Base-by-base conservation (phyloP, 305 asterid genomes). In the Fraxinus baroniana region DNA sequence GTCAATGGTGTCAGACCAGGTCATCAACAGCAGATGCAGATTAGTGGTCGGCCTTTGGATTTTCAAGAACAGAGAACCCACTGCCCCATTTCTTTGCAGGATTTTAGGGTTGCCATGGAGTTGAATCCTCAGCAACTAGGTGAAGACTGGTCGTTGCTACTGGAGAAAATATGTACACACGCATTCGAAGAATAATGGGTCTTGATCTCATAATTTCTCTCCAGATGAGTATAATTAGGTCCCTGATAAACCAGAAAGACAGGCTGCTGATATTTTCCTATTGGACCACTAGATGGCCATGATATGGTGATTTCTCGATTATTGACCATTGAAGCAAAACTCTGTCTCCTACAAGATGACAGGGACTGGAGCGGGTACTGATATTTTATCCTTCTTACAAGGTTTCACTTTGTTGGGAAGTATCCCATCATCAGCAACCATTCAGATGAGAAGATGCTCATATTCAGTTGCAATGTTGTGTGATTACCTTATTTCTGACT, bases 21-120 rank as follows among this genome's bases (percentile, higher is more conserved):
- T 77, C 89, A 90, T 87, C 92, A 84, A 46, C 85, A 81, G 83
- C 95, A 83, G 87, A 84, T 88, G 78, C 92, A 81, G 41, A 89
- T 84, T 73, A 79, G 78, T 85, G 80, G 88, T 49, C 41, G 78
- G 77, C 83, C 87, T 86, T 86, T 79, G 81, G 89, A 86, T 55
- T 84, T 81, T 84, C 89, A 88, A 68, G 93, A 87, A 76, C 92
- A 80, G 85, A 87, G 83, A 78, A 64, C 83, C 52, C 78, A 79
- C 70, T 30, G 77, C 81, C 84, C 88, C 8, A 87, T 91, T 71
- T 90, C 97, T 0, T 87, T 94, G 92, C 93, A 86, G 87, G 98
- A 94, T 74, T 93, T 95, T 83, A 89, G 90, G 85, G 95, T 90
- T 82, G 94, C 98, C 74, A 93, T 95, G 99, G 98, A 92, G 91